Base-by-base conservation (phyloP, 1,284 basidiomycete species). In the Pholiota adiposa region DNA sequence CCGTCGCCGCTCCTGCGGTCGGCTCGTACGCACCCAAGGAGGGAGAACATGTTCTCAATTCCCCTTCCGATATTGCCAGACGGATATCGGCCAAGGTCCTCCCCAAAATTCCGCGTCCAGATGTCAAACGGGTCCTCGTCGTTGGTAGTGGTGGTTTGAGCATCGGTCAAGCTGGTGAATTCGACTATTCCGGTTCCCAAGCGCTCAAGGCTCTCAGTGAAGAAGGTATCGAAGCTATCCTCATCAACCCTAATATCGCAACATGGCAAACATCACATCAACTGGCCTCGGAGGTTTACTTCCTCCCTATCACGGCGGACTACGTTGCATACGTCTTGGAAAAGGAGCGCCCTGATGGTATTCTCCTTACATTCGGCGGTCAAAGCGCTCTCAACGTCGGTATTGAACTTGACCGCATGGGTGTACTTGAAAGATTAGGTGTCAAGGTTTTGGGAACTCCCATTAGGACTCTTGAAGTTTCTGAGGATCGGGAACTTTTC, bases 91-190 rank as follows among this genome's bases (percentile, higher is more conserved):
- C 95, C 19, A 93, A 90, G 69, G 96, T 97, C 49, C 82, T 98
- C 18, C 93, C 94, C 40, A 92, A 93, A 70, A 81, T 96, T 34
- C 87, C 90, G 38, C 86, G 91, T 33, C 91, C 94, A 25, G 89
- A 98, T 68, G 97, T 99, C 50, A 90, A 92, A 74, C 97, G 97
- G 74, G 97, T 99, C 52, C 85, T 99, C 62, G 94, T 99, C 60
- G 95, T 99, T 53, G 97, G 97, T 64, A 94, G 91, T 65, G 97
- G 97, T 70, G 97, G 97, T 63, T 88, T 99, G 51, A 92, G 89
- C 72, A 99, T 99, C 65, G 97, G 97, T 46, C 97, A 99, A 77
- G 97, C 97, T 4, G 97, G 97, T 76, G 97, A 99, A 78, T 99
- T 99, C 77, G 97, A 99, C 77, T 99, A 99, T 78, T 98, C 96